phyloP scores from a whole-genome alignment of 176 grass and related monocot species.

The Carex scoparia region DNA sequence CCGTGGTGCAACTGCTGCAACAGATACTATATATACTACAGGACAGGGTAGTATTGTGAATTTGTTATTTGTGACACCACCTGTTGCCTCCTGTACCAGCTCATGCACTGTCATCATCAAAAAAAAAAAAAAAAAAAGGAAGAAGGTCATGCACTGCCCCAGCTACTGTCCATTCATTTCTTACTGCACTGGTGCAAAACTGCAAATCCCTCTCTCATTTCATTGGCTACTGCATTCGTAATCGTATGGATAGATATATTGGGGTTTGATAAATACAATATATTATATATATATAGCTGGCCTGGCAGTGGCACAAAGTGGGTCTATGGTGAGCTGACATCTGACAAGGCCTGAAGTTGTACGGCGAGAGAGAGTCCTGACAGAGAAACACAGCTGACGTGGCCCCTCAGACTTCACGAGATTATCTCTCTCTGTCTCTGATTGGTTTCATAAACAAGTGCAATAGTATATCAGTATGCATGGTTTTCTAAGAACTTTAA shows the following conservation, averaged over 20 bases:
- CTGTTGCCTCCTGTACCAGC: neutral
- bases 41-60: neutral
- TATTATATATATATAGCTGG: neutral
- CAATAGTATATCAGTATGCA: neutral
- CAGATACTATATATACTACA: neutral
- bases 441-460: neutral
- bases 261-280: neutral
- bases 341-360: neutral
- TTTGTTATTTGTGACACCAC: neutral
- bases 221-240: neutral
- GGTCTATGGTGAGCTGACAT: neutral
- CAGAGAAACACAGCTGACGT: neutral
- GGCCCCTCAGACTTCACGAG: constrained; percentile 6
- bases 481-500: neutral
- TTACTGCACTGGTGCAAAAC: neutral
- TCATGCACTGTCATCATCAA: neutral
- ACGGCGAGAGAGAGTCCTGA: neutral
- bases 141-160: neutral
- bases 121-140: too few relatives aligned
- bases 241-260: too few relatives aligned
- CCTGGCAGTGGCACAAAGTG: neutral
- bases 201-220: neutral
- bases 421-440: neutral
- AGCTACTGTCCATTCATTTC: neutral
- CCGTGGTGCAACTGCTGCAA: neutral